phyloP scores from a whole-genome alignment of 371 early-diverging fungal genomes.

The Haplosporangium sp. region DNA sequence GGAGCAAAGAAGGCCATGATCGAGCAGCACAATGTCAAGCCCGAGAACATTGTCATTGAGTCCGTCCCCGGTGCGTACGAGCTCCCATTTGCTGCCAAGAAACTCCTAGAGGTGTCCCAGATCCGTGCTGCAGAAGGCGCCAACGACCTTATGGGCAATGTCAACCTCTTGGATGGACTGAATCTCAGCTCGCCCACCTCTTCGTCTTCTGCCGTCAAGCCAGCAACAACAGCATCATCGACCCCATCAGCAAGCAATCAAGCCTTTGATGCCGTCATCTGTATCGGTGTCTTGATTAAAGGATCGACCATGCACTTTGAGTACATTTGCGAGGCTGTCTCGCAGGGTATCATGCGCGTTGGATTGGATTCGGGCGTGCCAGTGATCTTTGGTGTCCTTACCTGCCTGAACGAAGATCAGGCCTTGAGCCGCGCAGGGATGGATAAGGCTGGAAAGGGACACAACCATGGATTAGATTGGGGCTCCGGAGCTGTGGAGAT shows the following conservation, averaged over 20 bases:
- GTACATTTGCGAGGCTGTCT: slow-evolving; percentile 93
- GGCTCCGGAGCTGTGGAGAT: slow-evolving; percentile 98
- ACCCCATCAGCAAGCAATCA: slow-evolving; percentile 45
- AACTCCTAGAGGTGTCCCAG: slow-evolving; percentile 76
- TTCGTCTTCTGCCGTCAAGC: slow-evolving; percentile 16
- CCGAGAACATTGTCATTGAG: slow-evolving; percentile 78
- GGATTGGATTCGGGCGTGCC: slow-evolving; percentile 90
- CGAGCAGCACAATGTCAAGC: slow-evolving; percentile 70
- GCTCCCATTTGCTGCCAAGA: slow-evolving; percentile 91
- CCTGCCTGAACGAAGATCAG: slow-evolving; percentile 94
- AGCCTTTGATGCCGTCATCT: slow-evolving; percentile 90
- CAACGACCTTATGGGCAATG: slow-evolving; percentile 65
- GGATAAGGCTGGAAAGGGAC: slow-evolving; percentile 33
- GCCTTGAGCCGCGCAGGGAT: slow-evolving; percentile 69
- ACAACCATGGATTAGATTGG: slow-evolving; percentile 93
- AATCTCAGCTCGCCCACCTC: slow-evolving; percentile 34
- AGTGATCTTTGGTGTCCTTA: slow-evolving; percentile 95
- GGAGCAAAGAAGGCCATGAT: slow-evolving; percentile 79
- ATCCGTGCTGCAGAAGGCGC: slow-evolving; percentile 66
- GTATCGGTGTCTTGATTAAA: slow-evolving; percentile 96
- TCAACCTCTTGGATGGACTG: slow-evolving; percentile 55
- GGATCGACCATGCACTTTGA: slow-evolving; percentile 98
- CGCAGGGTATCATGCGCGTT: slow-evolving; percentile 92
- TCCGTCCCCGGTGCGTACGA: slow-evolving; percentile 95
- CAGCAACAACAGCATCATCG: slow-evolving; percentile 9